These are phyloP conservation scores for Hyaloperonospora arabidopsidis DNA, from an alignment of 352 stramenopile genomes.

Conservation along the genomic window DNA sequence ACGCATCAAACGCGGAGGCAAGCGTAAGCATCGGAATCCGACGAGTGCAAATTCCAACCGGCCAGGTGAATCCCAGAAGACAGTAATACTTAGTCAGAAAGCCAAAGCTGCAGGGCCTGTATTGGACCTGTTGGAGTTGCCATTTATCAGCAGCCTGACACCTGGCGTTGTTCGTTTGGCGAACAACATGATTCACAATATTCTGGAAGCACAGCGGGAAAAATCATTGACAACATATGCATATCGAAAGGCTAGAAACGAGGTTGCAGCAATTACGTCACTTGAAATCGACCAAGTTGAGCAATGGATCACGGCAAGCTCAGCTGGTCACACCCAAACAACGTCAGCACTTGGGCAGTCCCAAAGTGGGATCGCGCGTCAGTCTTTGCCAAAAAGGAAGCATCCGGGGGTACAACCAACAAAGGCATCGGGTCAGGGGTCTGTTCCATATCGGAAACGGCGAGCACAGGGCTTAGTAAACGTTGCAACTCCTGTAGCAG, in stretches of 20 bases:
- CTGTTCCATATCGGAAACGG: conserved; percentile 39
- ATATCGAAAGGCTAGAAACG: conserved; percentile 45
- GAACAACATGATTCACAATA: conserved; percentile 42
- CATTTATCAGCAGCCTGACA: conserved; percentile 40
- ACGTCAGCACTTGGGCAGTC: conserved; percentile 21
- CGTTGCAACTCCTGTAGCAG: conserved; percentile 5
- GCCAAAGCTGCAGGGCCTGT: conserved; percentile 12
- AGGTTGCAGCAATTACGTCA: conserved; percentile 51
- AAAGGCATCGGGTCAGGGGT: conserved; percentile 18
- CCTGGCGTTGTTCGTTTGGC: conserved; percentile 34
- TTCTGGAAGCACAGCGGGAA: conserved; percentile 47
- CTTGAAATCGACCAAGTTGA: conserved; percentile 54
- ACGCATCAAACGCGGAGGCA: conserved; percentile 46
- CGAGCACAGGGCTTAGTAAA: conserved; percentile 19
- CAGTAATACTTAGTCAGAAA: conserved; percentile 26
- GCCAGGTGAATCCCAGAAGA: conserved; percentile 27
- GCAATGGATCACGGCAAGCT: conserved; percentile 49
- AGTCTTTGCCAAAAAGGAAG: conserved; percentile 50
- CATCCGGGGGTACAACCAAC: conserved; percentile 21
- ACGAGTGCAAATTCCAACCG: conserved; percentile 25
- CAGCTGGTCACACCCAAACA: conserved; percentile 11
- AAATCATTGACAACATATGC: conserved; percentile 35
- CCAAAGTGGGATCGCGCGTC: conserved; percentile 28
- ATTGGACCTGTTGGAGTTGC: conserved; percentile 37
- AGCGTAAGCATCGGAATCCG: conserved; percentile 36